Conservation (phyloP, 495 filamentous ascomycete species). For the Bathelium albidoporum region DNA sequence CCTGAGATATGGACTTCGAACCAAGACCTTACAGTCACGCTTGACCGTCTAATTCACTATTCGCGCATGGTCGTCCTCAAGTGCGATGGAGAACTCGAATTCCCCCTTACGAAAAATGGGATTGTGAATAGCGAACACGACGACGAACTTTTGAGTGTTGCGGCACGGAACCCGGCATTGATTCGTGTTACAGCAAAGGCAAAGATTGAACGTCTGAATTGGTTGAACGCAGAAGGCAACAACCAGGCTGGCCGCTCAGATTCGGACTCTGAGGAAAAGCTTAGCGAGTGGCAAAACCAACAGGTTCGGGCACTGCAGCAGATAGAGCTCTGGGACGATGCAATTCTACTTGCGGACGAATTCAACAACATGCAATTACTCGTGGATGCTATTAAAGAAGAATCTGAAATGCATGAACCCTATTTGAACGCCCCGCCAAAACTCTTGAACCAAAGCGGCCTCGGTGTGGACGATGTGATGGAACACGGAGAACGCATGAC, state of each 20-base stretch:
- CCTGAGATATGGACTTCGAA: slow-evolving; percentile 76
- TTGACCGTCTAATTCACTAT: slow-evolving; percentile 42
- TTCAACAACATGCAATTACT: slow-evolving; percentile 34
- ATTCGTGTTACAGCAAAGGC: background rate
- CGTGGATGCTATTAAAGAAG: slow-evolving; percentile 22
- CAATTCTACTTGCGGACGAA: slow-evolving; percentile 62
- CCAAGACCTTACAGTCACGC: slow-evolving; percentile 45
- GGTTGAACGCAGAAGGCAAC: background rate
- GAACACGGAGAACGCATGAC: slow-evolving; percentile 4
- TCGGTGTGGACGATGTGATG: slow-evolving; percentile 6
- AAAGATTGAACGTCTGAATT: background rate
- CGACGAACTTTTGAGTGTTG: background rate
- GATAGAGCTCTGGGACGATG: slow-evolving; percentile 57
- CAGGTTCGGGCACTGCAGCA: slow-evolving; percentile 54
- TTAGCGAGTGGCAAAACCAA: slow-evolving; percentile 45
- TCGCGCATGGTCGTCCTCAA: slow-evolving; percentile 23
- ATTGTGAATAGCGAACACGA: background rate
- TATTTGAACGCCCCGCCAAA: background rate
- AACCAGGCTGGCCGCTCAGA: background rate
- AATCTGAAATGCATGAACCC: slow-evolving; percentile 5
- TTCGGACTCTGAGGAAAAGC: slow-evolving; percentile 25
- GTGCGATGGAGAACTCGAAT: background rate
- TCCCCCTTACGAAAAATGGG: background rate
- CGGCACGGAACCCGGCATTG: background rate
- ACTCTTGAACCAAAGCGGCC: background rate